phyloP scores from a whole-genome alignment of 306 rosid species.

The Cyamopsis tetragonoloba region DNA sequence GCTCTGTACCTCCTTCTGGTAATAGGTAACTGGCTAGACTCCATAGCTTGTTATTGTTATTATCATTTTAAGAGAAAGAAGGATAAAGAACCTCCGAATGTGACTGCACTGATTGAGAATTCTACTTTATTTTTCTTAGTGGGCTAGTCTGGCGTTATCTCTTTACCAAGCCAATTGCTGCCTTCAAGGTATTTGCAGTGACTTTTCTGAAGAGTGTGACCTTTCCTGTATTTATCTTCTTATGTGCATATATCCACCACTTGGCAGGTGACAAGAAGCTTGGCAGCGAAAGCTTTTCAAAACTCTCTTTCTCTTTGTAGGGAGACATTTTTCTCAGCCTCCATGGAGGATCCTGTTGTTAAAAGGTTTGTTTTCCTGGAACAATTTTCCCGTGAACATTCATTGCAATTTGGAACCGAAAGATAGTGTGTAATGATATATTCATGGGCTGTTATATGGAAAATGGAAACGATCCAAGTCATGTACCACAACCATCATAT shows the following conservation, averaged over 20 bases:
- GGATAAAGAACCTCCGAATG: neutral
- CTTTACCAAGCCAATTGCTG: slow-evolving; percentile 78
- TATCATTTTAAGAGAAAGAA: neutral
- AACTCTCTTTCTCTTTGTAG: slow-evolving; percentile 74
- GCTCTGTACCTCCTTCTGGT: slow-evolving; percentile 96
- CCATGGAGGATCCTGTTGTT: slow-evolving; percentile 74
- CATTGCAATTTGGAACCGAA: slow-evolving; percentile 15
- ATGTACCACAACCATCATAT: slow-evolving; percentile 15
- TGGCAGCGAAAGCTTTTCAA: slow-evolving; percentile 89
- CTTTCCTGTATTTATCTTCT: slow-evolving; percentile 15
- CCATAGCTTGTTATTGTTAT: neutral
- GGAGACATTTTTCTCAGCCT: slow-evolving; percentile 82
- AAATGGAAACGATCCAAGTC: neutral
- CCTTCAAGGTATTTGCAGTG: slow-evolving; percentile 64
- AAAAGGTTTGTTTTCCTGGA: slow-evolving; percentile 46
- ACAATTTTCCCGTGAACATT: neutral
- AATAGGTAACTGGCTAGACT: slow-evolving; percentile 54
- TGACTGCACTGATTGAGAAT: slow-evolving; percentile 15
- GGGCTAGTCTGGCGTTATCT: slow-evolving; percentile 84
- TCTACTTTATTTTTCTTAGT: slow-evolving; percentile 39
- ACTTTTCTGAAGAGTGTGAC: slow-evolving; percentile 13
- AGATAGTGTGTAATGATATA: neutral
- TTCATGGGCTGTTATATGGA: neutral
- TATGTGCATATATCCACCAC: slow-evolving; percentile 15
- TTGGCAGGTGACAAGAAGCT: slow-evolving; percentile 73